Conservation (phyloP, 441 rosid species). For the Iberis amara region DNA sequence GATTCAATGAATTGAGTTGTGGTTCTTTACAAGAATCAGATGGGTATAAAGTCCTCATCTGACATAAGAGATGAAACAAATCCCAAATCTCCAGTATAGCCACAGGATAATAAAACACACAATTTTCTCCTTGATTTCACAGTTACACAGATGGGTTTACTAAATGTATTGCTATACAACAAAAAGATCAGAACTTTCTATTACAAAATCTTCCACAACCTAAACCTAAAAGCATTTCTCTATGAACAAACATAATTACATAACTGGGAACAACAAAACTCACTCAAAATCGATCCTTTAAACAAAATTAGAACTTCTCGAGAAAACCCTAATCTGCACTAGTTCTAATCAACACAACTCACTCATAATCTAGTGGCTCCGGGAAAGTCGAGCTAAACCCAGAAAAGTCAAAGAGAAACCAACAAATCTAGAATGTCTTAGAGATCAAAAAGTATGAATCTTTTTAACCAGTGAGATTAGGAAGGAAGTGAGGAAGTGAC, state of each 20-base stretch:
- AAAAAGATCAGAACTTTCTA: too few relatives aligned
- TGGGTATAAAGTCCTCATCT: constrained; percentile 79
- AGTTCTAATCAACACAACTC: too few relatives aligned
- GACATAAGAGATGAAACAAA: constrained; percentile 74
- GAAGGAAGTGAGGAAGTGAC: constrained; percentile 2
- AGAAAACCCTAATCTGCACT: constrained; percentile 31
- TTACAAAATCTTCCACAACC: constrained; percentile 27
- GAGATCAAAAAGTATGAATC: constrained; percentile 27
- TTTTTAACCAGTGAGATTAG: constrained; percentile 1
- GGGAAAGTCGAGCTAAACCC: constrained; percentile 38
- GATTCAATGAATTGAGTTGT: constrained; percentile 73
- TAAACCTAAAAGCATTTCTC: constrained; percentile 34
- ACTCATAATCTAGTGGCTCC: too few relatives aligned
- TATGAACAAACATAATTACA: constrained; percentile 12
- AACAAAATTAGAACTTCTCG: constrained; percentile 35
- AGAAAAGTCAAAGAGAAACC: constrained; percentile 28
- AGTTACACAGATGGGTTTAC: constrained; percentile 21
- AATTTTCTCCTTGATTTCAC: constrained; percentile 25
- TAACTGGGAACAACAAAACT: constrained; percentile 16
- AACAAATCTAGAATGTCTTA: constrained; percentile 27
- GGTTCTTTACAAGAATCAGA: constrained; percentile 85
- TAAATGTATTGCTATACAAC: constrained; percentile 28
- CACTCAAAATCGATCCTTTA: constrained; percentile 18
- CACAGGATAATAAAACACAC: constrained; percentile 30
- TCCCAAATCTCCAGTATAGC: constrained; percentile 98